Evolutionary conservation across 2,329 filamentous ascomycete genomes (phyloP).

Genomic region (Periconia sp.): DNA sequence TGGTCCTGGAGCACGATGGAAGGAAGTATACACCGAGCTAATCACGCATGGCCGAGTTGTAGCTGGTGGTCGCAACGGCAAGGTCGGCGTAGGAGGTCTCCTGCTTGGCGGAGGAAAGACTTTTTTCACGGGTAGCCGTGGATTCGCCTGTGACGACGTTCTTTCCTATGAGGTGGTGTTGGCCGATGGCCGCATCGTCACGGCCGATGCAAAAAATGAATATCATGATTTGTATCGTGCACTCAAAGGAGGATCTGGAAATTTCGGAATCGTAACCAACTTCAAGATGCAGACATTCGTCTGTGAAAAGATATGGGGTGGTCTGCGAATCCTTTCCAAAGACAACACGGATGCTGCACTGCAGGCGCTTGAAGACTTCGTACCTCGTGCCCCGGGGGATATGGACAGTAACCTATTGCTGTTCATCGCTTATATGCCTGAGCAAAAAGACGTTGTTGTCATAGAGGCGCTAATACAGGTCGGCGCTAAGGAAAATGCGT

Average conservation of each 20-base stretch:
- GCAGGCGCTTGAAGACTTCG: conserved; percentile 24
- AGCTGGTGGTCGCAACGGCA: conserved; percentile 25
- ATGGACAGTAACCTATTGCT: conserved; percentile 3
- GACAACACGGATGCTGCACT: conserved; percentile 20
- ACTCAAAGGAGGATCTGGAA: conserved; percentile 37
- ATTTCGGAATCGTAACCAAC: conserved; percentile 40
- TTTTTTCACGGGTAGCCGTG: conserved; percentile 29
- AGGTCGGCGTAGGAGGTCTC: conserved; percentile 29
- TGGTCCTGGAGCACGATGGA: conserved; percentile 28
- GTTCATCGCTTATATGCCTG: conserved; percentile 6
- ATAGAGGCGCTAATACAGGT: conserved; percentile 1
- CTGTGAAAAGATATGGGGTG: conserved; percentile 37
- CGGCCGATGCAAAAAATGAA: conserved; percentile 15
- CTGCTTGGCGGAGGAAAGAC: conserved; percentile 32
- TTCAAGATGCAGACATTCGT: conserved; percentile 26
- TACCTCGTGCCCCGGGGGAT: conserved; percentile 2
- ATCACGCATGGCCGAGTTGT: conserved; percentile 23
- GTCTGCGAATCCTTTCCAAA: conserved; percentile 27
- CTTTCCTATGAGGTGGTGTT: conserved; percentile 37
- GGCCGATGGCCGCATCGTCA: conserved; percentile 30
- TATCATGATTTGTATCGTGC: conserved; percentile 32
- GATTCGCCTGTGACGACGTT: conserved; percentile 34
- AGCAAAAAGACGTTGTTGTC: conserved; percentile 4
- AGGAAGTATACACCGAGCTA: conserved; percentile 24
- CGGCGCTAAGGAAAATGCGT: not conserved